Conservation (phyloP, 495 filamentous ascomycete species). For the Lichenothelia convexa region DNA sequence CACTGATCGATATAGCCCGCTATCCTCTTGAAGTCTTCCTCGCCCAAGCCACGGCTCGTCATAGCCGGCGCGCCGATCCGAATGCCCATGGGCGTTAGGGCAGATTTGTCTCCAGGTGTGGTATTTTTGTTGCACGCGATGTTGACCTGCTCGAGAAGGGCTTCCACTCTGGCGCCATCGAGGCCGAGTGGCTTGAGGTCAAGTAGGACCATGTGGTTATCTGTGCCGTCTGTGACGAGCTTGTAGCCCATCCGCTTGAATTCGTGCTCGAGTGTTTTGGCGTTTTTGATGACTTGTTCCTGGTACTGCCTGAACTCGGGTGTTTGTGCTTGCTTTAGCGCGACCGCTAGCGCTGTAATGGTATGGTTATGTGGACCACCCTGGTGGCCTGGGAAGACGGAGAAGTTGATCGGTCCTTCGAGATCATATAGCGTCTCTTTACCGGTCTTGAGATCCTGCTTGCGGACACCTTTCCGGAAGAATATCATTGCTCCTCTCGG, state of each 20-base stretch:
- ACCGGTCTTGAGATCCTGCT: conserved; percentile 69
- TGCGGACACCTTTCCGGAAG: conserved; percentile 77
- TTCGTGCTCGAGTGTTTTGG: conserved; percentile 62
- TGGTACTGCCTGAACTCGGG: conserved; percentile 84
- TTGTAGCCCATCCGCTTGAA: conserved; percentile 70
- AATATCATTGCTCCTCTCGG: conserved; percentile 97
- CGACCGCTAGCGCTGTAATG: conserved; percentile 86
- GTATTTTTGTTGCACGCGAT: conserved; percentile 99
- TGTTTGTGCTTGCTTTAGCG: conserved; percentile 79
- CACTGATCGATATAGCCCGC: conserved; percentile 75
- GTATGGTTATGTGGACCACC: conserved; percentile 98
- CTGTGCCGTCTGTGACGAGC: conserved; percentile 82
- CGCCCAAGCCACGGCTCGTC: conserved; percentile 85
- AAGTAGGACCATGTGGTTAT: conserved; percentile 91
- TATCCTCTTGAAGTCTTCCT: conserved; percentile 82
- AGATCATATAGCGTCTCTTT: conserved; percentile 74
- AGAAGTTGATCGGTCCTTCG: conserved; percentile 83
- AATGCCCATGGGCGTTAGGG: conserved; percentile 77
- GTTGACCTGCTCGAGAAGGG: conserved; percentile 81
- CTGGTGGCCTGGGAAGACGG: conserved; percentile 98
- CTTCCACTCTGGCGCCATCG: conserved; percentile 86
- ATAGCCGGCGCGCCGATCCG: conserved; percentile 90
- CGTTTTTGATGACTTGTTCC: conserved; percentile 67
- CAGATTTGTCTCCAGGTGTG: conserved; percentile 85
- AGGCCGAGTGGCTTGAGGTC: conserved; percentile 82